A percentile compares a stretch with the other conserved stretches of the same genome.
These are phyloP conservation scores for Trichoderma asperellum DNA, from an alignment of 2,329 filamentous ascomycete genomes.

Conservation along the genomic window DNA sequence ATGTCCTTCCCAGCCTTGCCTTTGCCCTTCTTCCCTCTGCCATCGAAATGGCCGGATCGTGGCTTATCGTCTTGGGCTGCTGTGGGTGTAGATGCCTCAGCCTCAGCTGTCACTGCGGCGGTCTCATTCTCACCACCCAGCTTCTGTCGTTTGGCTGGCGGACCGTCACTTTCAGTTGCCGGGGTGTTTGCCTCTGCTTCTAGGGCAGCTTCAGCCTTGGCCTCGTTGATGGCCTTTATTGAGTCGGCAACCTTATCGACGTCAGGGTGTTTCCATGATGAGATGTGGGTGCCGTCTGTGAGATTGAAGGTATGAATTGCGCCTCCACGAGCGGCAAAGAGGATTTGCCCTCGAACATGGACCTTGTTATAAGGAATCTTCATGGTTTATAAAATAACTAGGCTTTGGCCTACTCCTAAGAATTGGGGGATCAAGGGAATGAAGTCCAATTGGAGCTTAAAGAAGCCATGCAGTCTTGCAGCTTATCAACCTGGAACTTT, in stretches of 20 bases:
- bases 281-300: slow-evolving; percentile 60
- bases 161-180: slow-evolving; percentile 37
- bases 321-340: slow-evolving; percentile 76
- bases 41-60: slow-evolving; percentile 32
- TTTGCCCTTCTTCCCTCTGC: slow-evolving; percentile 38
- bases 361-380: slow-evolving; percentile 69
- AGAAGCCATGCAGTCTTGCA: not conserved
- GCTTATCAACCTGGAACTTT: slow-evolving; percentile 10
- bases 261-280: slow-evolving; percentile 62
- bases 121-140: slow-evolving; percentile 35
- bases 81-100: not conserved
- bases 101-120: not conserved
- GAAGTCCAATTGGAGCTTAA: slow-evolving; percentile 8
- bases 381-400: slow-evolving; percentile 40
- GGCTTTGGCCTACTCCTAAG: not conserved
- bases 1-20: slow-evolving; percentile 32
- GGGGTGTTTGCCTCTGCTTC: slow-evolving; percentile 30
- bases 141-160: slow-evolving; percentile 45
- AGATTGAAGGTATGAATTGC: slow-evolving; percentile 70
- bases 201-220: slow-evolving; percentile 20
- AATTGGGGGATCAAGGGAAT: not conserved
- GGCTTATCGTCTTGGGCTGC: slow-evolving; percentile 28
- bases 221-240: slow-evolving; percentile 34
- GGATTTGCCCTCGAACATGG: slow-evolving; percentile 55
- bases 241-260: slow-evolving; percentile 42